A percentile compares a stretch with the other conserved stretches of the same genome.
Evolutionary conservation across 2,329 filamentous ascomycete species (phyloP).

Genomic region (Cytospora mali): DNA sequence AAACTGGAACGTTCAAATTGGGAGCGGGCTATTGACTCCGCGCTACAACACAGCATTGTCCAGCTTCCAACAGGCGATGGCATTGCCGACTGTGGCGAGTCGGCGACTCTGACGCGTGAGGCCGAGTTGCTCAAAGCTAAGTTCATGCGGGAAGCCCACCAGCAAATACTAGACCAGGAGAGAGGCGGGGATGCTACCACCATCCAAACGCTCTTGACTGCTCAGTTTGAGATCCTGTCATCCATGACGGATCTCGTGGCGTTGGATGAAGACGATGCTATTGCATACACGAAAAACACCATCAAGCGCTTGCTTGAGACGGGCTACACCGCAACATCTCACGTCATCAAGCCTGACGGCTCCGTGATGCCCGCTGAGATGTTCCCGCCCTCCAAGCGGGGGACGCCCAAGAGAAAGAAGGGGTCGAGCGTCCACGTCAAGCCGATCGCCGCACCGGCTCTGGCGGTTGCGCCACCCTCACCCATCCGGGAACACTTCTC

Average conservation of each 20-base stretch:
- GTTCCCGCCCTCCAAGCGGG: constrained; percentile 70
- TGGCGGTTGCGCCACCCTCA: constrained; percentile 32
- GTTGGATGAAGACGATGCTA: constrained; percentile 82
- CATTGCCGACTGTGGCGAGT: constrained; percentile 65
- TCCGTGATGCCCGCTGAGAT: constrained; percentile 61
- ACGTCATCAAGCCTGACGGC: constrained; percentile 90
- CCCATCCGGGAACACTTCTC: constrained; percentile 32
- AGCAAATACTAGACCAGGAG: constrained; percentile 80
- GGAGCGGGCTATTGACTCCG: constrained; percentile 86
- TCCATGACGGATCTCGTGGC: constrained; percentile 79
- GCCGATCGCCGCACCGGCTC: constrained; percentile 48
- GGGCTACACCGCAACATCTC: constrained; percentile 73
- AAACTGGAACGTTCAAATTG: constrained; percentile 78
- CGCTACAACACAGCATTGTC: constrained; percentile 79
- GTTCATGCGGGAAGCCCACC: constrained; percentile 78
- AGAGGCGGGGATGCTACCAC: constrained; percentile 76
- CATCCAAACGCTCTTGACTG: constrained; percentile 81
- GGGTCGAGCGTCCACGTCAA: constrained; percentile 44
- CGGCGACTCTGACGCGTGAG: constrained; percentile 75
- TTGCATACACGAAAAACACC: constrained; percentile 75
- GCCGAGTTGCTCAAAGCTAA: constrained; percentile 82
- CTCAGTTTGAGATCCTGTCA: constrained; percentile 88
- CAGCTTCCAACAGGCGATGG: constrained; percentile 75
- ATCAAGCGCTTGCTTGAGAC: constrained; percentile 77
- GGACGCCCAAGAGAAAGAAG: constrained; percentile 78